Evolutionary conservation across 176 grass and related monocot genomes (phyloP).

Genomic region (Oropetium thomaeum): DNA sequence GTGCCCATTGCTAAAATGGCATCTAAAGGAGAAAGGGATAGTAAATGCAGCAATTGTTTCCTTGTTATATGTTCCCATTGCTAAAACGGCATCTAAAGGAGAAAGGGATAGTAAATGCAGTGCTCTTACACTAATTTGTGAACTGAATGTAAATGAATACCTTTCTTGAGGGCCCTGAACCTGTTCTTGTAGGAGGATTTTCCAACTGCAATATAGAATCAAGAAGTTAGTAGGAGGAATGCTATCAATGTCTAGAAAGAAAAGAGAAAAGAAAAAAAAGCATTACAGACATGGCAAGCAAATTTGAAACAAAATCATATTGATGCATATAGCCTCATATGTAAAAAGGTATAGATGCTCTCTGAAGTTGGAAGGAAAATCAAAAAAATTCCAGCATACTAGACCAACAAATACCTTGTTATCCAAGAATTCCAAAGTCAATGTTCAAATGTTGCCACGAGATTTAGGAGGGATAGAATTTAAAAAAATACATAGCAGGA

Average conservation of each 20-base stretch:
- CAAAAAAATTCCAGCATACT: slow-evolving; percentile 5
- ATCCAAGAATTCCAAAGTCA: slow-evolving; percentile 14
- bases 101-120: background rate
- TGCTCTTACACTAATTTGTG: slow-evolving; percentile 7
- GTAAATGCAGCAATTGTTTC: background rate
- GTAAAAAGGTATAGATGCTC: background rate
- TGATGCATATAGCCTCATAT: background rate
- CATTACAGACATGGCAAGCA: too few relatives aligned
- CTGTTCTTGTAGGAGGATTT: slow-evolving; percentile 69
- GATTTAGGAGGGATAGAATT: slow-evolving; percentile 2
- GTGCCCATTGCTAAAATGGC: background rate
- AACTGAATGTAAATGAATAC: slow-evolving; percentile 42
- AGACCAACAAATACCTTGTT: background rate
- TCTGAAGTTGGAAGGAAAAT: slow-evolving; percentile 23
- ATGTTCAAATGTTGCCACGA: background rate
- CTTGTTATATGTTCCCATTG: too few relatives aligned
- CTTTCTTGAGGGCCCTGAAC: slow-evolving; percentile 87
- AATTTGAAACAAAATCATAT: slow-evolving; percentile 4
- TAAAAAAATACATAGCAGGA: background rate
- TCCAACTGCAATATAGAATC: slow-evolving; percentile 58
- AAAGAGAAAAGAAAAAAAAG: too few relatives aligned
- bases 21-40: background rate
- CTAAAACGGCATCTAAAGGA: too few relatives aligned
- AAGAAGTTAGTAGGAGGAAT: background rate
- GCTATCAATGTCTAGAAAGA: too few relatives aligned